Conservation (phyloP, 257 asterid genomes). For the Salvia miltiorrhiza region DNA sequence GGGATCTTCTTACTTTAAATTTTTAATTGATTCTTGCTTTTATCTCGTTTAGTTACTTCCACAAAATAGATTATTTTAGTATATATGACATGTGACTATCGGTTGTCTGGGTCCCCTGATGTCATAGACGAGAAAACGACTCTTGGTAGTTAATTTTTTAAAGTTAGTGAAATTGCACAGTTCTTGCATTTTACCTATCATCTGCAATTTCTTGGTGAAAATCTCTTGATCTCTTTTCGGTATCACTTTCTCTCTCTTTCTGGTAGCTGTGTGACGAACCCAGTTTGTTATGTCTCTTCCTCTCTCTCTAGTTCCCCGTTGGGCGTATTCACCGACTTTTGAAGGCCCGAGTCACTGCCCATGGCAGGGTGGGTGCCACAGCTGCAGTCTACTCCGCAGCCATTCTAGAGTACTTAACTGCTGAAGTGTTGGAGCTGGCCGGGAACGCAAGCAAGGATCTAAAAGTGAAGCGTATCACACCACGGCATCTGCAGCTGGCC, state of each 20-base stretch:
- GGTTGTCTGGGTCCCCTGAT: too few relatives aligned
- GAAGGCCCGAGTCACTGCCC: constrained; percentile 49
- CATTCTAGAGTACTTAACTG: constrained; percentile 48
- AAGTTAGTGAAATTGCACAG: background rate
- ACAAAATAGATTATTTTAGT: background rate
- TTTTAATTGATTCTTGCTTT: too few relatives aligned
- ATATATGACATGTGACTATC: too few relatives aligned
- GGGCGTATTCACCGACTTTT: constrained; percentile 52
- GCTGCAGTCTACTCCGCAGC: constrained; percentile 56
- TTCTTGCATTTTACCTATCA: background rate
- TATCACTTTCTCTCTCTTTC: background rate
- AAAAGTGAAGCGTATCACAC: constrained; percentile 53
- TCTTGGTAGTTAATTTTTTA: background rate
- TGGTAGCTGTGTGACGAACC: background rate
- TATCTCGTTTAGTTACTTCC: background rate
- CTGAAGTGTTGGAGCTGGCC: constrained; percentile 51
- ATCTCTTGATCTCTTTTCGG: too few relatives aligned
- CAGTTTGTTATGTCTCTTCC: background rate
- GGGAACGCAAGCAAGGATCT: constrained; percentile 56
- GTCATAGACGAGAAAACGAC: background rate
- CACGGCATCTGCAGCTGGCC: constrained; percentile 52
- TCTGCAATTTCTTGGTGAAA: background rate
- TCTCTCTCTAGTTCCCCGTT: constrained; percentile 38
- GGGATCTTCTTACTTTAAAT: background rate
- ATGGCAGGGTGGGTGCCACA: constrained; percentile 53